Base-by-base conservation (phyloP, 768 basidiomycete genomes). In the Lactarius hatsudake region DNA sequence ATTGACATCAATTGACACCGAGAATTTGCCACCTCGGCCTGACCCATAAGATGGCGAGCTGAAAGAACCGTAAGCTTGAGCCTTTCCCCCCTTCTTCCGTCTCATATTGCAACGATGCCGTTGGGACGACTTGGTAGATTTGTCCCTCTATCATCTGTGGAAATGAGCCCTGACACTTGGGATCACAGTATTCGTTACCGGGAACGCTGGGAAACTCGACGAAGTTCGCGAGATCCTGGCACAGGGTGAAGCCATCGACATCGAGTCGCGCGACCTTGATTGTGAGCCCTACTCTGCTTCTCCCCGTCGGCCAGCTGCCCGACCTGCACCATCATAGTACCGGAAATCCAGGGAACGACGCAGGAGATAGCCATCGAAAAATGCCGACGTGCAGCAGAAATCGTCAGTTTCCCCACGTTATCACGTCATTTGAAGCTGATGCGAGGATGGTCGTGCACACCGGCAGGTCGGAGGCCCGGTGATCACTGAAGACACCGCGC, bases 261-360 rank as follows among this genome's bases (percentile, higher is more conserved):
- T 98, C 59, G 87, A 89, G 62, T 90, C 91, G 2, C 83, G 84
- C 73, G 87, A 84, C 69, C 81, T 98, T n/a, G 93, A 97, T 71
- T 85, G 94, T 90, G 76, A 76, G 90, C 80, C 53, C 18, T 23
- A 70, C 64, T 63, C 62, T 40, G 57, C n/a, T 10, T 23, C n/a
- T 9, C 48, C n/a, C 18, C 34, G 28, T 20, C 2, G 36, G 20
- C 0, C 57, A 55, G 51, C 53, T 59, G 53, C 12, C 5, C 5
- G 36, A 10, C 43, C 18, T 42, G 17, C 17, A 42, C 54, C 8
- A 9, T 34, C 32, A 34, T 55, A 97, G 95, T 97, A 36, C 93
- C 94, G 3, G 96, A 99, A 76, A 79, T 98, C 4, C 96, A 99
- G 76, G 96, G 96, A 23, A 90, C 89, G 5, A 98, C 95, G 0